Evolutionary conservation across 2,329 filamentous ascomycete species (phyloP).

Genomic region (Aspergillus pseudoviridinutans): DNA sequence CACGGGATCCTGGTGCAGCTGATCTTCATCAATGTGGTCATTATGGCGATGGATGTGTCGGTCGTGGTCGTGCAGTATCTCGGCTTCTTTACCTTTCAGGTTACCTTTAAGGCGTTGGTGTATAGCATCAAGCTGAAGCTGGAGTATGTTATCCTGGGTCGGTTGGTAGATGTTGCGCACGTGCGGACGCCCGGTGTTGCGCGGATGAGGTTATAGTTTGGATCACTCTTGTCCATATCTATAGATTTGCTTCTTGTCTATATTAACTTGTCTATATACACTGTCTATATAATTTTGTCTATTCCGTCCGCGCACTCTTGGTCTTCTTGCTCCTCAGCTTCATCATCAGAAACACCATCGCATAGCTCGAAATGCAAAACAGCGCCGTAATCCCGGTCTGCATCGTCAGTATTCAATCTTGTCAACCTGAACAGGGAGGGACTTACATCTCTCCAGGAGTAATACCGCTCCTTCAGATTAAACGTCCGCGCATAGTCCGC

Average conservation of each 20-base stretch:
- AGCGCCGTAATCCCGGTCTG: slow-evolving; percentile 42
- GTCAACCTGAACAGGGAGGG: neutral
- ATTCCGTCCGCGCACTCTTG: slow-evolving; percentile 40
- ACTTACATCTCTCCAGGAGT: slow-evolving; percentile 37
- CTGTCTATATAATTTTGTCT: neutral
- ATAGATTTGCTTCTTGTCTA: too few relatives aligned
- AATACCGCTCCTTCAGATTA: slow-evolving; percentile 31
- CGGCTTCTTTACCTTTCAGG: slow-evolving; percentile 41
- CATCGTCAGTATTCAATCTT: neutral
- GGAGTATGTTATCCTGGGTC: slow-evolving; percentile 44
- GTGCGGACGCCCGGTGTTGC: slow-evolving; percentile 5
- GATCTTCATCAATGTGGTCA: slow-evolving; percentile 44
- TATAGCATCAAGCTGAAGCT: slow-evolving; percentile 48
- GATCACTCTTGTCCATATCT: neutral
- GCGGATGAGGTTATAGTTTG: neutral
- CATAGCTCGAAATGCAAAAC: slow-evolving; percentile 43
- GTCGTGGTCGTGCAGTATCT: slow-evolving; percentile 41
- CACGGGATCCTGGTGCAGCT: slow-evolving; percentile 41
- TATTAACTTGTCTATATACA: neutral
- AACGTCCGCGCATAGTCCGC: slow-evolving; percentile 34
- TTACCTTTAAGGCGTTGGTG: slow-evolving; percentile 41
- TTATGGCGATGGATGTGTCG: slow-evolving; percentile 43
- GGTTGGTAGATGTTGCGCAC: slow-evolving; percentile 29
- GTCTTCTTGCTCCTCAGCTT: slow-evolving; percentile 48
- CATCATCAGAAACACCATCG: slow-evolving; percentile 46